These are phyloP conservation scores for Globisporangium ultimum DNA, from an alignment of 352 stramenopile genomes.

Conservation along the genomic window DNA sequence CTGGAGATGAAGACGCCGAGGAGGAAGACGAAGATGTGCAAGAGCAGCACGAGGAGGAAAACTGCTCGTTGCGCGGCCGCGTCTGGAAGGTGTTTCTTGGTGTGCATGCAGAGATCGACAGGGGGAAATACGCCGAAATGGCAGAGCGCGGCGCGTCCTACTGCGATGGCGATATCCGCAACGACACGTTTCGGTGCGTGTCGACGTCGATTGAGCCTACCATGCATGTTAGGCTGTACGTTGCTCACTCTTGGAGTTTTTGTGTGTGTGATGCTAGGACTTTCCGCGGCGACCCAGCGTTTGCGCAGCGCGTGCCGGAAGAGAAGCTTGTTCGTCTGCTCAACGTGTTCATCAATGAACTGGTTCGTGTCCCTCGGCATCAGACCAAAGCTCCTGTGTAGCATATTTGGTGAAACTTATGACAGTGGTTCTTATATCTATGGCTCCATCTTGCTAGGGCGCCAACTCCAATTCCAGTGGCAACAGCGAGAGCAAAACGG, in stretches of 20 bases:
- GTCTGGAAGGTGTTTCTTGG: conserved; percentile 90
- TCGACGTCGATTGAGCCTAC: no score
- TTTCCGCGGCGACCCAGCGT: conserved; percentile 85
- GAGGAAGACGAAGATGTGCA: not conserved
- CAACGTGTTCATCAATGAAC: conserved; percentile 90
- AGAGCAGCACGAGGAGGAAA: not conserved
- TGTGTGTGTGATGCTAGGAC: conserved; percentile 29
- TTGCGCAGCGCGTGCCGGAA: conserved; percentile 86
- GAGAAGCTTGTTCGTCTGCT: conserved; percentile 88
- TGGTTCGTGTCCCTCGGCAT: conserved; percentile 24
- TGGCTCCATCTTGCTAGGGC: conserved; percentile 11
- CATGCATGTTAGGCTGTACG: no score
- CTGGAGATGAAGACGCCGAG: not conserved
- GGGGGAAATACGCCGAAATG: conserved; percentile 62
- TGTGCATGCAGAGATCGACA: conserved; percentile 58
- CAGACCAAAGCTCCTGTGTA: not conserved
- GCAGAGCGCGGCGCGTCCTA: conserved; percentile 71
- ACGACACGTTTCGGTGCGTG: conserved; percentile 85
- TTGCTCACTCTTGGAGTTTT: not conserved
- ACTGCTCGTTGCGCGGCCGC: conserved; percentile 71
- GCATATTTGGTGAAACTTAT: not conserved
- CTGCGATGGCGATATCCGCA: conserved; percentile 86
- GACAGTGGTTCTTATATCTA: no score
- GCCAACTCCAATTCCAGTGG: conserved; percentile 21
- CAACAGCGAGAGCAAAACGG: conserved; percentile 12